Evolutionary conservation across 345 rosid species (phyloP).

Genomic region (Sonneratia alba): DNA sequence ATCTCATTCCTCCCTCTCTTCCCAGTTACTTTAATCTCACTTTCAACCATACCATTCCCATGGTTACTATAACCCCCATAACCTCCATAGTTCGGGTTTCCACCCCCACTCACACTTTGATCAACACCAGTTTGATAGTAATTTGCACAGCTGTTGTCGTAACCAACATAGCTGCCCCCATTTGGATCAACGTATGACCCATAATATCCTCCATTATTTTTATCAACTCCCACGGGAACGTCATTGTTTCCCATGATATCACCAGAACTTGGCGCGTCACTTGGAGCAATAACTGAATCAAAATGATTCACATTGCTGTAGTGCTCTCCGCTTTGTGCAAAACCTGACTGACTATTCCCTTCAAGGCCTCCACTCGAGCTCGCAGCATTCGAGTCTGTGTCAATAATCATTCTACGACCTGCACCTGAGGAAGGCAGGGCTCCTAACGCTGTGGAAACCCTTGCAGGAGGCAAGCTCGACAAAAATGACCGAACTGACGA

Average conservation of each 20-base stretch:
- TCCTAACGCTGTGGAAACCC: conserved; percentile 54
- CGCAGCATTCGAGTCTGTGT: conserved; percentile 29
- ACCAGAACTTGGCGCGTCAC: not conserved
- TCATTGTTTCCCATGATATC: not conserved
- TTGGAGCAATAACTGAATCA: conserved; percentile 17
- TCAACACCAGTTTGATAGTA: conserved; percentile 6
- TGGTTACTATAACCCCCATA: not conserved
- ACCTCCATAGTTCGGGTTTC: not conserved
- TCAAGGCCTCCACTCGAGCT: conserved; percentile 9
- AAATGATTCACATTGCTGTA: conserved; percentile 17
- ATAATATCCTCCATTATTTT: conserved; percentile 4
- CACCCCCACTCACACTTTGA: conserved; percentile 8
- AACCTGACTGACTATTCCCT: conserved; percentile 10
- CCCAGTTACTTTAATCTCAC: conserved; percentile 31
- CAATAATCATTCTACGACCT: conserved; percentile 59
- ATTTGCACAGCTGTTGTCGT: conserved; percentile 23
- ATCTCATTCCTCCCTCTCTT: conserved; percentile 72
- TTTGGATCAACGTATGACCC: conserved; percentile 19
- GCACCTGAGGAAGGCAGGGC: conserved; percentile 43
- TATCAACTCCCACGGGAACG: not conserved
- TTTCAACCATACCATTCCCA: conserved; percentile 25
- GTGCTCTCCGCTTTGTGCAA: conserved; percentile 9
- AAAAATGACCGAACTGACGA: conserved; percentile 59
- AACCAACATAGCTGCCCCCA: conserved; percentile 27
- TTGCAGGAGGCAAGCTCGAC: conserved; percentile 73